Percentiles rank a stretch among this genome's conserved stretches.
Conservation (phyloP, 139 green algal genomes). For the Protoeuglena noctilucae region DNA sequence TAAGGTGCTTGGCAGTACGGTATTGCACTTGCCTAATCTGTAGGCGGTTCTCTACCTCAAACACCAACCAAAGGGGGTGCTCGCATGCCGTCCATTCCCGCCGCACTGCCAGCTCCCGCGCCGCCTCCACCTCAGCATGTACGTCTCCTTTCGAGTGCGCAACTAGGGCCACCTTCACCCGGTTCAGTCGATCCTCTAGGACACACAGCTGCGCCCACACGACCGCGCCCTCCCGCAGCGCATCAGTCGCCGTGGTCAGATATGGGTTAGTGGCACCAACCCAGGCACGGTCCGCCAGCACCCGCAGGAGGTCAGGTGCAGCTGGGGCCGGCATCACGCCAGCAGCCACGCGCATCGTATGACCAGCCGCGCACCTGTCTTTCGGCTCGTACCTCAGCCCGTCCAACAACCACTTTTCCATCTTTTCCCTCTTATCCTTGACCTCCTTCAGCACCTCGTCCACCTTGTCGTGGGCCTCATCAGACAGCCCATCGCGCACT, state of each 20-base stretch:
- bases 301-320: neutral
- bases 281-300: neutral
- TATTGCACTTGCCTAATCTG: constrained; percentile 38
- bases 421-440: too few species aligned
- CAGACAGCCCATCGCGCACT: too few species aligned
- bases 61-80: constrained; percentile 33
- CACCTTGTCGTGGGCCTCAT: too few species aligned
- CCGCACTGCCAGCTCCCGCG: constrained; percentile 25
- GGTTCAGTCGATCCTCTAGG: constrained; percentile 30
- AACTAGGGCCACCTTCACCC: constrained; percentile 13
- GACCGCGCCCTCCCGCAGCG: constrained; percentile 10
- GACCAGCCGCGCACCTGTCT: constrained; percentile 20
- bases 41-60: constrained; percentile 35
- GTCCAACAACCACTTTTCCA: too few species aligned
- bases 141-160: neutral
- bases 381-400: too few species aligned
- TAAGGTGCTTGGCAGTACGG: constrained; percentile 18
- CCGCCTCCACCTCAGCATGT: neutral
- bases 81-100: constrained; percentile 16
- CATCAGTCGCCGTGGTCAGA: neutral
- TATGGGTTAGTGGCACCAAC: constrained; percentile 21
- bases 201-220: constrained; percentile 41
- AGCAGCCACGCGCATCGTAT: neutral
- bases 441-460: constrained; percentile 8
- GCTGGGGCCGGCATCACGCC: neutral